Evolutionary conservation across 2,329 filamentous ascomycete genomes (phyloP).

Genomic region (Pseudogymnoascus sp.): DNA sequence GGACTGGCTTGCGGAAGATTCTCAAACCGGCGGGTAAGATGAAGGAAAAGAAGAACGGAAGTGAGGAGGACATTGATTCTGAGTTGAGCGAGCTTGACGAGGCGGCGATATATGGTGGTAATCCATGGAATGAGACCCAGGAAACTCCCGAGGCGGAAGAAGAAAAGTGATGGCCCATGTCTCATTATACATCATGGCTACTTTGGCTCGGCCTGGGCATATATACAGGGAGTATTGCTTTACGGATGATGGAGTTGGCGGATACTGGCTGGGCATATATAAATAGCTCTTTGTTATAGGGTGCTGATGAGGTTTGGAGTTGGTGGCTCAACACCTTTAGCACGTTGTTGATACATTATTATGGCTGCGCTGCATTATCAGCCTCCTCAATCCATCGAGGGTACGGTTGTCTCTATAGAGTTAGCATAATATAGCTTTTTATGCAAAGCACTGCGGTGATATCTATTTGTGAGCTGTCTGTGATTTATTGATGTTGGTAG

Average conservation of each 20-base stretch:
- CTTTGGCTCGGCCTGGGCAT: not conserved
- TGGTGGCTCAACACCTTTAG: not conserved
- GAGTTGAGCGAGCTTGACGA: slow-evolving; percentile 9
- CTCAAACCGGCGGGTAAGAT: slow-evolving; percentile 22
- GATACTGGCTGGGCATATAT: not conserved
- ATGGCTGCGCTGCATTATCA: not conserved
- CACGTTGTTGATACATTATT: not conserved
- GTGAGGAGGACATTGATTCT: slow-evolving; percentile 13
- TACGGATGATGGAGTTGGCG: not conserved
- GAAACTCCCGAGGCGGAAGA: not conserved
- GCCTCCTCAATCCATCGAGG: not conserved
- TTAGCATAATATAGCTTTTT: not conserved
- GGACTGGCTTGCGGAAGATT: slow-evolving; percentile 45
- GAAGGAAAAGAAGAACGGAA: slow-evolving; percentile 19
- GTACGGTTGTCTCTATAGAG: not conserved
- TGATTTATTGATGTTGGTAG: not conserved
- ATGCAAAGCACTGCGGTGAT: not conserved
- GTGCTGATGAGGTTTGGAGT: not conserved
- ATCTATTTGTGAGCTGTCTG: not conserved
- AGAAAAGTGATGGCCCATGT: not conserved
- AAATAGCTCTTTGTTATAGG: not conserved
- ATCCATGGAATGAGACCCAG: not conserved
- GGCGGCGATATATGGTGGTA: not conserved
- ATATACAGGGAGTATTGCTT: not conserved
- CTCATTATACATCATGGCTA: not conserved